These are phyloP conservation scores for Leucocoprinus sp. DNA, from an alignment of 768 basidiomycete genomes.

Conservation along the genomic window DNA sequence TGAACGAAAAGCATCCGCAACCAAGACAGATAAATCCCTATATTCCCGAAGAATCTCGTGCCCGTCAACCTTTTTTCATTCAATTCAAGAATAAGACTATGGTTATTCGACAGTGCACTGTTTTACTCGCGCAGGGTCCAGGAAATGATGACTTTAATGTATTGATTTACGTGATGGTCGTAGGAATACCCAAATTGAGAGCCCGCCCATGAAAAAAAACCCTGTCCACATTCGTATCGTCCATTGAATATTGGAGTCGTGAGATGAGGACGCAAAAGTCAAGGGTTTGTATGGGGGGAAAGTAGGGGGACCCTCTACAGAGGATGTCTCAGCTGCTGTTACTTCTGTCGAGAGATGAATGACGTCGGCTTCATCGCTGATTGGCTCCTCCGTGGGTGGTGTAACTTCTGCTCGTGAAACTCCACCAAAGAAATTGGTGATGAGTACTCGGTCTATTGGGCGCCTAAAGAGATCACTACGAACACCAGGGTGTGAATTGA, in stretches of 20 bases:
- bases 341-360: not conserved
- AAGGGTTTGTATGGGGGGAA: not conserved
- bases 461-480: slow-evolving; percentile 74
- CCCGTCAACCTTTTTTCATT: too few relatives aligned
- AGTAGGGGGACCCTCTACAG: not conserved
- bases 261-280: not conserved
- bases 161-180: too few relatives aligned
- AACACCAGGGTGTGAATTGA: slow-evolving; percentile 85
- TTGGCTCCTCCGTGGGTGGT: not conserved
- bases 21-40: too few relatives aligned
- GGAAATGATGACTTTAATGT: too few relatives aligned
- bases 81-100: too few relatives aligned
- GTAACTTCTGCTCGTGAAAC: slow-evolving; percentile 74
- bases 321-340: not conserved
- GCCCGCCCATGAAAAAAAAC: not conserved
- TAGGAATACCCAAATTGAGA: not conserved
- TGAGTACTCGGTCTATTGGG: slow-evolving; percentile 47
- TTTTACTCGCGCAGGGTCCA: too few relatives aligned
- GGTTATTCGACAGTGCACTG: too few relatives aligned
- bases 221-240: not conserved
- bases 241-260: not conserved
- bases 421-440: slow-evolving; percentile 87
- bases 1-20: too few relatives aligned
- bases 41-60: too few relatives aligned
- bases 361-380: not conserved